phyloP scores from a whole-genome alignment of 1,284 basidiomycete genomes.

The Pyrrhoderma lamaoense region DNA sequence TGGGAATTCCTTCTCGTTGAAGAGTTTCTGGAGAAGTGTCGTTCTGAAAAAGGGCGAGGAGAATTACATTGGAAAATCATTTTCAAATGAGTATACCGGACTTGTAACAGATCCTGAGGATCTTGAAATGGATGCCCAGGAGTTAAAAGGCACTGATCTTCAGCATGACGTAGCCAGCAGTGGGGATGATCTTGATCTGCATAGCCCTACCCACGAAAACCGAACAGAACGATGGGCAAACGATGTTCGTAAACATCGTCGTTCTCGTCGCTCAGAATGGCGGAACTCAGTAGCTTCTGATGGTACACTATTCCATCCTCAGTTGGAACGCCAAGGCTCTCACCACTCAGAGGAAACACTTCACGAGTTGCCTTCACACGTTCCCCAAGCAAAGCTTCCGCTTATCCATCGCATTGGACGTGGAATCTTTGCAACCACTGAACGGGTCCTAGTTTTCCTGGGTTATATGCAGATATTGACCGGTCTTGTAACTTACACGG shows the following conservation, averaged over 20 bases:
- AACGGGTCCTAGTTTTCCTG: constrained; percentile 60
- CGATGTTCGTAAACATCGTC: constrained; percentile 31
- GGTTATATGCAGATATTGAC: constrained; percentile 59
- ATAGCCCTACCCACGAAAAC: constrained; percentile 6
- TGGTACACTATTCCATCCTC: constrained; percentile 42
- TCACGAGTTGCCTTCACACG: constrained; percentile 34
- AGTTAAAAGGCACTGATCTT: constrained; percentile 29
- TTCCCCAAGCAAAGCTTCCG: constrained; percentile 21
- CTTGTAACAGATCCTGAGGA: constrained; percentile 52
- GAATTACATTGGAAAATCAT: background rate
- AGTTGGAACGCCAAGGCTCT: constrained; percentile 32
- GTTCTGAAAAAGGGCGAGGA: constrained; percentile 37
- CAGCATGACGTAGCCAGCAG: constrained; percentile 26
- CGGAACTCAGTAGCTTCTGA: constrained; percentile 43
- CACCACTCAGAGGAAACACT: constrained; percentile 63
- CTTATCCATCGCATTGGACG: constrained; percentile 37
- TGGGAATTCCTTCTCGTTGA: constrained; percentile 38
- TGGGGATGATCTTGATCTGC: background rate
- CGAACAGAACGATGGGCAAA: constrained; percentile 36
- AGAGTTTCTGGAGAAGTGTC: constrained; percentile 47
- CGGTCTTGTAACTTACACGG: constrained; percentile 75
- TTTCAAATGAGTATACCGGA: constrained; percentile 42
- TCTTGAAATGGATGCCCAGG: constrained; percentile 31
- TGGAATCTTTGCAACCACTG: constrained; percentile 43
- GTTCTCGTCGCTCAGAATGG: constrained; percentile 27